Evolutionary conservation across 1,139 yeast genomes (phyloP).

Genomic region (Blastobotrys apis): DNA sequence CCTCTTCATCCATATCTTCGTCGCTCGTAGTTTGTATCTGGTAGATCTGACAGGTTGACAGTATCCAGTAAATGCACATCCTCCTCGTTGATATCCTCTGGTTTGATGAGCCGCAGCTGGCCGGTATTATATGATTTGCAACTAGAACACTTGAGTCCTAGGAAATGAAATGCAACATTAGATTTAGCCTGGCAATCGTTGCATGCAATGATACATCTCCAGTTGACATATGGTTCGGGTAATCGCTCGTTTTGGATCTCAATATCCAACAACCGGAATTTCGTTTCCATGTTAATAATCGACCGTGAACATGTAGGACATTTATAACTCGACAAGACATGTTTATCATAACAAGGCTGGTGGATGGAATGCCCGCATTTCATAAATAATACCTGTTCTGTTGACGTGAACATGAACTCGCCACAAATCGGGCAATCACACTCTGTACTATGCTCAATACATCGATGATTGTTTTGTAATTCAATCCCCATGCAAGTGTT

Average conservation of each 20-base stretch:
- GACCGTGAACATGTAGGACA: slow-evolving; percentile 90
- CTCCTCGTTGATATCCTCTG: slow-evolving; percentile 44
- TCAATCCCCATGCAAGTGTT: slow-evolving; percentile 84
- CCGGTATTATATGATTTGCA: slow-evolving; percentile 85
- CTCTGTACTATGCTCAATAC: slow-evolving; percentile 83
- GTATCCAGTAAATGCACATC: slow-evolving; percentile 8
- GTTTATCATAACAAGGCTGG: slow-evolving; percentile 74
- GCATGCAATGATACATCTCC: slow-evolving; percentile 78
- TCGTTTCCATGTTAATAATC: slow-evolving; percentile 79
- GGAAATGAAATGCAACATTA: slow-evolving; percentile 69
- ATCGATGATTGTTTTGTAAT: slow-evolving; percentile 69
- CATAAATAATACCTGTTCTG: slow-evolving; percentile 84
- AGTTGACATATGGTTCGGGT: slow-evolving; percentile 71
- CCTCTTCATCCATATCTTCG: no score
- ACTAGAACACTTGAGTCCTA: slow-evolving; percentile 83
- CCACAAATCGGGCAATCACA: slow-evolving; percentile 92
- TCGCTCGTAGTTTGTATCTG: background rate
- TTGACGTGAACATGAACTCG: slow-evolving; percentile 85
- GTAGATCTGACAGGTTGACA: slow-evolving; percentile 8
- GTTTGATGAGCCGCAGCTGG: slow-evolving; percentile 54
- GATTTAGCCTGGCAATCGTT: slow-evolving; percentile 88
- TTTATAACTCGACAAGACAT: slow-evolving; percentile 74
- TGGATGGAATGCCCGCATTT: slow-evolving; percentile 94
- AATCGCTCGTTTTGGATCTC: slow-evolving; percentile 73
- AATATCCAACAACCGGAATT: slow-evolving; percentile 77